Percentiles rank a stretch among this genome's conserved stretches.
Evolutionary conservation across 2,329 filamentous ascomycete species (phyloP).

Genomic region (Claviceps sp.): DNA sequence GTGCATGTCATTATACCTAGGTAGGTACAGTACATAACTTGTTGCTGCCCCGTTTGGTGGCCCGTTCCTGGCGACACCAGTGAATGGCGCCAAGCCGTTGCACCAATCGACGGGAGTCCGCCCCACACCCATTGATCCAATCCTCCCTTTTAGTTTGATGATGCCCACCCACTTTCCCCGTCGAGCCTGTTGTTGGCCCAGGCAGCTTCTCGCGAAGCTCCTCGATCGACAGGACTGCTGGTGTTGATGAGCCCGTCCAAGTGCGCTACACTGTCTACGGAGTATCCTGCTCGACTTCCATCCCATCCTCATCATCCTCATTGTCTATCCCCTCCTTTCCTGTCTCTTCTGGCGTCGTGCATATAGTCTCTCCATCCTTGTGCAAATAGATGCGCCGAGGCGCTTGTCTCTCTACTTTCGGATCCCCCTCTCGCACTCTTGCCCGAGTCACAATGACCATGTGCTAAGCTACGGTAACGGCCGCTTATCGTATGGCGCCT

Average conservation of each 20-base stretch:
- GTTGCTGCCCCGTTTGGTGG: too few relatives aligned
- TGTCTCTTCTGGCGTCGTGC: neutral
- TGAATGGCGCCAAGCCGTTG: too few relatives aligned
- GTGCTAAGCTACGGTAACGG: neutral
- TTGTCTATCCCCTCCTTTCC: neutral
- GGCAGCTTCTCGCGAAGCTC: neutral
- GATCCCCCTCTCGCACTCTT: neutral
- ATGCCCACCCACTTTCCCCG: neutral
- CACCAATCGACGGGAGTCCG: neutral
- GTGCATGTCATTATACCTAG: too few relatives aligned
- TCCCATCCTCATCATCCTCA: neutral
- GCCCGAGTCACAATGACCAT: neutral
- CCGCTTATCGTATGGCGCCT: conserved; percentile 2
- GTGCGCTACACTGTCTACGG: neutral
- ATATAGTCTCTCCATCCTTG: neutral
- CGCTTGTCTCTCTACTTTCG: neutral
- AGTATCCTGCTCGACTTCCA: neutral
- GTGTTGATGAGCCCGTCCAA: neutral
- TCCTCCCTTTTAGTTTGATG: neutral
- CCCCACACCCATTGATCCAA: neutral
- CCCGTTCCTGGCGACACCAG: too few relatives aligned
- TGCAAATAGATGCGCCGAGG: neutral
- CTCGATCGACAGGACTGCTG: neutral
- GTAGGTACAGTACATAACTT: too few relatives aligned
- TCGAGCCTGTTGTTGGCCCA: neutral